phyloP scores from a whole-genome alignment of 2,329 filamentous ascomycete species.

The Exophiala viscosa region DNA sequence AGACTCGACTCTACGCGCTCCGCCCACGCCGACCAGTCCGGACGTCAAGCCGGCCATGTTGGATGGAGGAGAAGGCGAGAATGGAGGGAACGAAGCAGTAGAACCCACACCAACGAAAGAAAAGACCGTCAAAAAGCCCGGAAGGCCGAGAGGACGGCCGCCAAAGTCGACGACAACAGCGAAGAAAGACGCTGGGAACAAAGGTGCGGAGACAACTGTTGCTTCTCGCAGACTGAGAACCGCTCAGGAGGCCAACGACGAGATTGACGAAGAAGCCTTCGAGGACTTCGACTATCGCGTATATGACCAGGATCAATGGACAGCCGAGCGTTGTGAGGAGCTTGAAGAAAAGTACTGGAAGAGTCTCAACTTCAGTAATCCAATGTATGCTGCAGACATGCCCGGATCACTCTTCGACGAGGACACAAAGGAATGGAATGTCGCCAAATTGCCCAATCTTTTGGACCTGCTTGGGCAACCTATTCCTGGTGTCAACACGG shows the following conservation, averaged over 20 bases:
- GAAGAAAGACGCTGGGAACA: slow-evolving; percentile 54
- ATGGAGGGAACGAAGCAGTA: slow-evolving; percentile 26
- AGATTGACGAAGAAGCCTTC: slow-evolving; percentile 86
- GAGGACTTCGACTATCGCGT: slow-evolving; percentile 87
- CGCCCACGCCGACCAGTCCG: slow-evolving; percentile 54
- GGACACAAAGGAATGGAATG: slow-evolving; percentile 78
- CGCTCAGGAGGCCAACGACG: slow-evolving; percentile 68
- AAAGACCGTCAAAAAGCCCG: slow-evolving; percentile 44
- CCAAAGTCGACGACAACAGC: slow-evolving; percentile 35
- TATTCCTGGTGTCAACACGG: slow-evolving; percentile 95
- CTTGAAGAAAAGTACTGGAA: slow-evolving; percentile 96
- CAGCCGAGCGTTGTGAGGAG: slow-evolving; percentile 86
- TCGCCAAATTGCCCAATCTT: slow-evolving; percentile 89
- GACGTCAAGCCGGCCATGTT: slow-evolving; percentile 38
- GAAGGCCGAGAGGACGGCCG: slow-evolving; percentile 33
- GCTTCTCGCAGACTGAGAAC: slow-evolving; percentile 86
- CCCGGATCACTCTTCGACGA: slow-evolving; percentile 93
- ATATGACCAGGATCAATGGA: slow-evolving; percentile 78
- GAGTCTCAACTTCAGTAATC: slow-evolving; percentile 88
- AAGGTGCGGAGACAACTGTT: slow-evolving; percentile 64
- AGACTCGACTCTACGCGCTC: slow-evolving; percentile 42
- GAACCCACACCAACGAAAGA: slow-evolving; percentile 32
- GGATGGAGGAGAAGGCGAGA: slow-evolving; percentile 31
- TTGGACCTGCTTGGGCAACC: slow-evolving; percentile 92
- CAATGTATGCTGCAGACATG: slow-evolving; percentile 94